Base-by-base conservation (phyloP, 108 stramenopile species). In the Pseudonitzschia multistriata region DNA sequence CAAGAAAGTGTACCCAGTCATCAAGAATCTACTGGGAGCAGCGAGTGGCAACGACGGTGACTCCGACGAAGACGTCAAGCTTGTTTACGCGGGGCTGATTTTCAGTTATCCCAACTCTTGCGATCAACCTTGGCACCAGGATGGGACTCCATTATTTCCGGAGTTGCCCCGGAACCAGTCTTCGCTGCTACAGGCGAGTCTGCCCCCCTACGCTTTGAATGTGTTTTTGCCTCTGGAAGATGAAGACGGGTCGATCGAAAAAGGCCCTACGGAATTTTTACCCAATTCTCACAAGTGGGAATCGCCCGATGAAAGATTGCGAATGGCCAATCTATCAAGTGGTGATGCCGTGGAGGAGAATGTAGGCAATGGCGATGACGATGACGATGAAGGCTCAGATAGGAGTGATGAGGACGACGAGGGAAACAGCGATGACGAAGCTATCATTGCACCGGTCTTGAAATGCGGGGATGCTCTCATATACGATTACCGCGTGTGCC, bases 71-170 rank as follows among this genome's bases (percentile, higher is more conserved):
- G 67, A 36, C 36, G 64, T 73, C 25, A 62, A 84, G 57, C 68
- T 85, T 27, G 81, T 85, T 17, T 83, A 85, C 63, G 71, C 76
- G 0, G 85, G 85, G 29, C 53, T 78, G 30, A 83, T 85, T 30
- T 72, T 80, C 24, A 71, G 65, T 15, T 80, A 74, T 72, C 81
- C 81, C 0, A 74, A 52, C 11, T 79, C 77, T 21, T 35, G 25
- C 11, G 69, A 80, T 60, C 81, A 85, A 74, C 85, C 85, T 2
- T 85, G 85, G 85, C 85, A 85, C 70, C 49, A 73, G 55, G 84
- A 85, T 76, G 85, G 85, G 21, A 37, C 28, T 21, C 61, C 79
- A 27, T 39, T 85, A 22, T 85, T 85, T 65, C 74, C 74, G 5
- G 78, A 83, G 49, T 17, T 50, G 15, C n/a, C 50, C 25, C 35